Conservation (phyloP, 352 stramenopile genomes). For the Globisporangium abappressorium region DNA sequence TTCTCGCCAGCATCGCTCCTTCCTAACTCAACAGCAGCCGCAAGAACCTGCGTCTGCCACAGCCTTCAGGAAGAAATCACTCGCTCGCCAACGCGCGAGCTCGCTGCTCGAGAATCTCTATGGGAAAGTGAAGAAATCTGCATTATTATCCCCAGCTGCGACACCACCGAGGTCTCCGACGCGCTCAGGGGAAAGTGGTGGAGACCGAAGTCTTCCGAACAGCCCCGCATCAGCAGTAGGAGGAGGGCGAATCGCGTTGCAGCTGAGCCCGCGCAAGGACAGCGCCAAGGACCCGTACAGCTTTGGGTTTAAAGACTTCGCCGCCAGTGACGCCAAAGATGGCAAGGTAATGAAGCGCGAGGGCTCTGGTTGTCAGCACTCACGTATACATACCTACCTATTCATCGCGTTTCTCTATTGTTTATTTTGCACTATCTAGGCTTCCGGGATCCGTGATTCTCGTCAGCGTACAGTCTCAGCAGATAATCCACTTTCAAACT, state of each 20-base stretch:
- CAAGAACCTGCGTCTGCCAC: neutral
- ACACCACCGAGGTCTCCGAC: slow-evolving; percentile 5
- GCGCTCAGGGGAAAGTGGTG: neutral
- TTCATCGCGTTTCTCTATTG: neutral
- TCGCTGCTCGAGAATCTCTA: slow-evolving; percentile 12
- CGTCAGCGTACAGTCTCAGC: neutral
- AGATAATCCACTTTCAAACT: neutral
- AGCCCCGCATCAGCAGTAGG: neutral
- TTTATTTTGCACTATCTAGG: neutral
- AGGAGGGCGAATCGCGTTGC: slow-evolving; percentile 13
- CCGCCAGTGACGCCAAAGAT: neutral
- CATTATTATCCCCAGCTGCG: neutral
- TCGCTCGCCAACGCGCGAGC: slow-evolving; percentile 7
- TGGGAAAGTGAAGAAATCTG: slow-evolving; percentile 15
- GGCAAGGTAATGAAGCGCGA: neutral
- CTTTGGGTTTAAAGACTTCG: slow-evolving; percentile 34
- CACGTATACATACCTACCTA: neutral
- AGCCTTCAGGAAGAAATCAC: slow-evolving; percentile 6
- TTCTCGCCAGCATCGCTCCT: slow-evolving; percentile 8
- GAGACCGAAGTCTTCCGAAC: neutral
- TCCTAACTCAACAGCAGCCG: neutral
- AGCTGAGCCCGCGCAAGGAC: slow-evolving; percentile 19
- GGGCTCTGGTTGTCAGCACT: neutral
- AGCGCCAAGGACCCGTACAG: neutral
- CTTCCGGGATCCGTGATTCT: neutral